Evolutionary conservation across 2,329 filamentous ascomycete genomes (phyloP).

Genomic region (Sarocladiaceae sp.): DNA sequence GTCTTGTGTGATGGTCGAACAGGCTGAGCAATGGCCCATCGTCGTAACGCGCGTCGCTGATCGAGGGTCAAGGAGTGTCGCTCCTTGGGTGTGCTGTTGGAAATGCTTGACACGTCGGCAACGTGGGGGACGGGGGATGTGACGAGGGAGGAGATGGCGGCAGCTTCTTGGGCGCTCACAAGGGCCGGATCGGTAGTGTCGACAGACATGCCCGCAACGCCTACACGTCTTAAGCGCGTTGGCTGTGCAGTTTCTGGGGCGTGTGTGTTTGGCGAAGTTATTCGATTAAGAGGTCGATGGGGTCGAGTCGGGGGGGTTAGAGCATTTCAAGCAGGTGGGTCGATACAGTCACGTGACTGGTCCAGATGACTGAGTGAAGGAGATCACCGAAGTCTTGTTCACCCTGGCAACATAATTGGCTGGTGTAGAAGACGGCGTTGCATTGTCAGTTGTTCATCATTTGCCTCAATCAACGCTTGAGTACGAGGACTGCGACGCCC

Average conservation of each 20-base stretch:
- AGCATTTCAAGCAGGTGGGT: no score
- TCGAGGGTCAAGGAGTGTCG: slow-evolving; percentile 56
- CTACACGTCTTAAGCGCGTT: slow-evolving; percentile 7
- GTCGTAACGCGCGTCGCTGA: slow-evolving; percentile 53
- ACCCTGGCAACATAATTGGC: no score
- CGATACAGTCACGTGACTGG: no score
- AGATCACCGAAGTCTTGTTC: no score
- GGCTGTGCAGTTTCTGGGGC: slow-evolving; percentile 6
- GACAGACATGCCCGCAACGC: slow-evolving; percentile 15
- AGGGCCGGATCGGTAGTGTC: slow-evolving; percentile 33
- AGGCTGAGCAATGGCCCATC: slow-evolving; percentile 52
- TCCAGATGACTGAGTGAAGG: no score
- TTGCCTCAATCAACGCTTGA: no score
- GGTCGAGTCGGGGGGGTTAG: background rate
- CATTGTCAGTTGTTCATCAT: no score
- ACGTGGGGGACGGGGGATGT: slow-evolving; percentile 16
- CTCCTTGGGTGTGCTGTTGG: slow-evolving; percentile 28
- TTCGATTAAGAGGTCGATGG: slow-evolving; percentile 9
- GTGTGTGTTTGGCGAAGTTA: slow-evolving; percentile 10
- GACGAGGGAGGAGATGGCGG: slow-evolving; percentile 19
- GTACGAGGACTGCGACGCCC: no score
- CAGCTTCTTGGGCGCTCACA: slow-evolving; percentile 22
- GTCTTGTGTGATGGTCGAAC: slow-evolving; percentile 53
- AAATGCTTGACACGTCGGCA: slow-evolving; percentile 11
- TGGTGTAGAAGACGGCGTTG: no score